Evolutionary conservation across 2,329 filamentous ascomycete species (phyloP).

Genomic region (Eutypella sp.): DNA sequence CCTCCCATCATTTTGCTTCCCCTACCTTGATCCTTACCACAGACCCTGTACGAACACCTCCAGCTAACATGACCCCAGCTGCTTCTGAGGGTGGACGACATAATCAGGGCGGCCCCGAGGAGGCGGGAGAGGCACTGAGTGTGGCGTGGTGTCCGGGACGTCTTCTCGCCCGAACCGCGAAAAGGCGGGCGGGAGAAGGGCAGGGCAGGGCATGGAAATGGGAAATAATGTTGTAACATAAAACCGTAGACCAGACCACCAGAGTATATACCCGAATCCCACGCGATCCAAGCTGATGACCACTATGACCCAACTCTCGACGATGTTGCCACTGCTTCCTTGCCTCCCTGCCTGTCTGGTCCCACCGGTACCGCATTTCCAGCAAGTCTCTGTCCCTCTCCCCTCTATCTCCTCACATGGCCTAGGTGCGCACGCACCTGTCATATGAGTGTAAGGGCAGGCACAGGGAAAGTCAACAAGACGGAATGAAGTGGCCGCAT

Average conservation of each 20-base stretch:
- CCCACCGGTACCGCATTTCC: too few relatives aligned
- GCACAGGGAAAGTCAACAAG: too few relatives aligned
- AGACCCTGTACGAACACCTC: background rate
- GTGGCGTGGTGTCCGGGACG: background rate
- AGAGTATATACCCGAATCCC: conserved; percentile 10
- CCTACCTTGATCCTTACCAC: background rate
- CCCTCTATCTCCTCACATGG: too few relatives aligned
- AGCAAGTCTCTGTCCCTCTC: too few relatives aligned
- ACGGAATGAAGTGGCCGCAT: too few relatives aligned
- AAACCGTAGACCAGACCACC: conserved; percentile 11
- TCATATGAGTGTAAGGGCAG: too few relatives aligned
- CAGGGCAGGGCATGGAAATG: too few relatives aligned
- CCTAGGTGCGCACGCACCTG: too few relatives aligned
- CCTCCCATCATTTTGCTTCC: background rate
- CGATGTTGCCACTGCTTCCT: too few relatives aligned
- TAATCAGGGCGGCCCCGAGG: conserved; percentile 88
- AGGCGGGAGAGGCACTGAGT: conserved; percentile 69
- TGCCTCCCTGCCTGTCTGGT: too few relatives aligned
- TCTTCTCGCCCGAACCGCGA: background rate
- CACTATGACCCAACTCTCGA: too few relatives aligned
- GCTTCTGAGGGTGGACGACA: conserved; percentile 91
- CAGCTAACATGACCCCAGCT: conserved; percentile 48
- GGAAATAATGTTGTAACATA: conserved; percentile 17
- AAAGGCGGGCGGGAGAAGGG: conserved; percentile 1
- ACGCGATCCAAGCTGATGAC: conserved; percentile 3